Conservation (phyloP, 2,329 filamentous ascomycete species). For the Fusarium sacchari region DNA sequence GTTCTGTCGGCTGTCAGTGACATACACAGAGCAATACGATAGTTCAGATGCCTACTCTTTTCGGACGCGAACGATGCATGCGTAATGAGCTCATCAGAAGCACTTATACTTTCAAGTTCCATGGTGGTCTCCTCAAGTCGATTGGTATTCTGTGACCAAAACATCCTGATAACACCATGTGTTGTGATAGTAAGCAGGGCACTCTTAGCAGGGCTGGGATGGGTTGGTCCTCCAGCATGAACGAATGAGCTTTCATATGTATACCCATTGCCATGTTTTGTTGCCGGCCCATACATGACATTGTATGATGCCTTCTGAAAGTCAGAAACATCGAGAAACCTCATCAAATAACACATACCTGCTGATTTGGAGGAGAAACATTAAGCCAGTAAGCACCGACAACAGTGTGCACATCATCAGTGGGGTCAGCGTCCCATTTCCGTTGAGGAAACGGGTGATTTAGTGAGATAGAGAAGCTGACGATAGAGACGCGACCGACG, state of each 20-base stretch:
- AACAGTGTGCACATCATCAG: constrained; percentile 79
- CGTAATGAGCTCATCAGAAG: constrained; percentile 79
- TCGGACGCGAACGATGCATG: constrained; percentile 82
- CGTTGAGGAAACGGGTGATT: constrained; percentile 75
- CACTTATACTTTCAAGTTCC: constrained; percentile 79
- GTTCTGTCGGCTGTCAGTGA: constrained; percentile 51
- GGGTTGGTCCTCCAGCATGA: constrained; percentile 75
- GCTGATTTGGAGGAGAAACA: constrained; percentile 60
- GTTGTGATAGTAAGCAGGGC: constrained; percentile 81
- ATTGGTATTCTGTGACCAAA: constrained; percentile 79
- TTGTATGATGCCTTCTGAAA: constrained; percentile 52
- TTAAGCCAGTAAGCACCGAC: constrained; percentile 89
- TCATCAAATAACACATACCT: constrained; percentile 41
- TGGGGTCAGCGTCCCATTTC: constrained; percentile 71
- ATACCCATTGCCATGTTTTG: constrained; percentile 72
- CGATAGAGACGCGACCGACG: constrained; percentile 79
- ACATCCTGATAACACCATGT: constrained; percentile 76
- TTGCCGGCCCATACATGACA: constrained; percentile 68
- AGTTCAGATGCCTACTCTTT: constrained; percentile 64
- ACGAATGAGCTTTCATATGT: constrained; percentile 74
- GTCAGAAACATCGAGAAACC: neutral
- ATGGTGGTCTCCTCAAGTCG: constrained; percentile 76
- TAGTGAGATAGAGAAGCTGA: constrained; percentile 75
- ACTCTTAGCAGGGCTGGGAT: constrained; percentile 76
- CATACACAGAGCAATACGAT: neutral